Base-by-base conservation (phyloP, 192 early-diverging fungal species). In the Backusella australiensis region DNA sequence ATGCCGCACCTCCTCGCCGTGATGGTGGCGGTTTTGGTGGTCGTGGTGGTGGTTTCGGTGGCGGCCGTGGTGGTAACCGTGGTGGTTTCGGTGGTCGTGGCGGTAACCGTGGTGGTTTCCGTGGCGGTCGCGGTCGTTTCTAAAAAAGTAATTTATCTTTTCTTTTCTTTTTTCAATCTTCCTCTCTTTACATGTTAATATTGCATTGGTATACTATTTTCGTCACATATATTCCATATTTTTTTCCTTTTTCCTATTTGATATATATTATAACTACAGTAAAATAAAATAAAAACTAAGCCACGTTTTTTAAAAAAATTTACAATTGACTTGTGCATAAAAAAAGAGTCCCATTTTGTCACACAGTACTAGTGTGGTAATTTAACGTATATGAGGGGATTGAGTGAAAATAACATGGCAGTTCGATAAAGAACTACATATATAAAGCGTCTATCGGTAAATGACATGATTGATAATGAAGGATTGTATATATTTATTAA, bases 11-110 rank as follows among this genome's bases (percentile, higher is more conserved):
- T 26, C 72, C 83, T 68, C 84, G 85, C 63, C 84, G 83, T 52
- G 77, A 85, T 14, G 42, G 83, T 80, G 87, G 90, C 53, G 81
- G 82, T 26, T 82, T 87, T 74, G 85, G 89, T 66, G 80, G 86
- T 26, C 73, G 81, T 67, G 71, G 86, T 65, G 82, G 86, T 42
- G 85, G 87, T 29, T 77, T 82, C 44, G 78, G 86, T 56, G 86
- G 88, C 17, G 82, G 87, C 38, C 75, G 86, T 39, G 69, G 72
- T 36, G 52, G 72, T 59, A 56, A 69, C 78, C 26, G 26, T 29
- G 72, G 80, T 59, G 72, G 71, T 63, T 73, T 72, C n/a, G 35
- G 66, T 29, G 73, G 79, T 63, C 82, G 87, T 56, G 26, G 26
- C 26, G 26, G 26, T 29, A 29, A 29, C 26, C 26, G 26, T 65